Evolutionary conservation across 345 rosid species (phyloP).

Genomic region (Melaleuca alternifolia): DNA sequence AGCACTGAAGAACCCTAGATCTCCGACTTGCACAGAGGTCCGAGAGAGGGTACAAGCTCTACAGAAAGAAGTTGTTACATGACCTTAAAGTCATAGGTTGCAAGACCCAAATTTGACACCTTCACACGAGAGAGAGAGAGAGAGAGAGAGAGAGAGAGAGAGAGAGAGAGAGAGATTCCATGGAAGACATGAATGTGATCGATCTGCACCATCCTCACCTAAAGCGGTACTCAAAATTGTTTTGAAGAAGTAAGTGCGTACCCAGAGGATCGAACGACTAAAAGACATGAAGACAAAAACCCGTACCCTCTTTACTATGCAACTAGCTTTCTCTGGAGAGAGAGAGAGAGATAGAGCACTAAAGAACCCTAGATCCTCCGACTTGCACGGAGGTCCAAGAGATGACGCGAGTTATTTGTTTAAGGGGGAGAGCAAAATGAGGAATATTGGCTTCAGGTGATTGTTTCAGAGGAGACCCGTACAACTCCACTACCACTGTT

Average conservation of each 20-base stretch:
- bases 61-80: not conserved
- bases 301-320: not conserved
- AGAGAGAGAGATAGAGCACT: not conserved
- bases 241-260: not conserved
- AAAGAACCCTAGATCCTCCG: not conserved
- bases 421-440: not conserved
- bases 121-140: not conserved
- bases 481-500: not conserved
- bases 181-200: not conserved
- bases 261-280: not conserved
- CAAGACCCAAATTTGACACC: not conserved
- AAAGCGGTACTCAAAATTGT: not conserved
- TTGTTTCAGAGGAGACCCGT: not conserved
- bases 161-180: not conserved
- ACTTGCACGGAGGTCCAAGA: not conserved
- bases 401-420: not conserved
- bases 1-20: not conserved
- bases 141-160: not conserved
- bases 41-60: not conserved
- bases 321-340: not conserved
- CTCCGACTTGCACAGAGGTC: not conserved
- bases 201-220: not conserved
- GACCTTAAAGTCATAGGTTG: not conserved
- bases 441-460: not conserved
- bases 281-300: not conserved